phyloP scores from a whole-genome alignment of 805 yeast genomes.

The Zygosaccharomyces lentus region DNA sequence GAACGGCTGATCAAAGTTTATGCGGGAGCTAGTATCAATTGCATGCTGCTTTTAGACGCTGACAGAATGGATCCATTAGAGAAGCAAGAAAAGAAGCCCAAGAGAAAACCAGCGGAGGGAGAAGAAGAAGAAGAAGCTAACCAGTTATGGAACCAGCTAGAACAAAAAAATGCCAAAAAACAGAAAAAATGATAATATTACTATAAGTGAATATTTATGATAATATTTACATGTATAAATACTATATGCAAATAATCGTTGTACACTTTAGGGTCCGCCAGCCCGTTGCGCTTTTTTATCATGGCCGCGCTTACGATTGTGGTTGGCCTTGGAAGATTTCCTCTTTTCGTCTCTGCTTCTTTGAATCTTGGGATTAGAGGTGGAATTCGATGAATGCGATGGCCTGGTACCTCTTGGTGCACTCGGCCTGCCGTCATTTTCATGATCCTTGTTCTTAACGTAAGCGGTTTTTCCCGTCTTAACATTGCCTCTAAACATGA shows the following conservation, averaged over 20 bases:
- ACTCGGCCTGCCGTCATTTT: background rate
- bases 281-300: constrained; percentile 45
- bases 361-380: constrained; percentile 15
- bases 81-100: constrained; percentile 11
- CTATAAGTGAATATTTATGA: background rate
- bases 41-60: constrained; percentile 29
- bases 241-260: background rate
- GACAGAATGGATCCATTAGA: constrained; percentile 33
- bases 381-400: constrained; percentile 1
- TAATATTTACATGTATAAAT: background rate
- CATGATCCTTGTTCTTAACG: constrained; percentile 26
- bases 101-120: constrained; percentile 6
- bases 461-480: constrained; percentile 32
- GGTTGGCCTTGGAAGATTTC: constrained; percentile 57
- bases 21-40: constrained; percentile 61
- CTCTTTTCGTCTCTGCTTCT: constrained; percentile 48
- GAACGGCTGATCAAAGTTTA: constrained; percentile 64
- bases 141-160: constrained; percentile 35
- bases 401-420: constrained; percentile 1
- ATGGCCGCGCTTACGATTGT: constrained; percentile 60
- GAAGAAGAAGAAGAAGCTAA: constrained; percentile 34
- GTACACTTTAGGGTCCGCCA: constrained; percentile 1
- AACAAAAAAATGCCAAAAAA: constrained; percentile 15
- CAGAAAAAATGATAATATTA: constrained; percentile 3
- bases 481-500: constrained; percentile 44